phyloP scores from a whole-genome alignment of 2,329 filamentous ascomycete genomes.

The Paramyrothecium sp. region DNA sequence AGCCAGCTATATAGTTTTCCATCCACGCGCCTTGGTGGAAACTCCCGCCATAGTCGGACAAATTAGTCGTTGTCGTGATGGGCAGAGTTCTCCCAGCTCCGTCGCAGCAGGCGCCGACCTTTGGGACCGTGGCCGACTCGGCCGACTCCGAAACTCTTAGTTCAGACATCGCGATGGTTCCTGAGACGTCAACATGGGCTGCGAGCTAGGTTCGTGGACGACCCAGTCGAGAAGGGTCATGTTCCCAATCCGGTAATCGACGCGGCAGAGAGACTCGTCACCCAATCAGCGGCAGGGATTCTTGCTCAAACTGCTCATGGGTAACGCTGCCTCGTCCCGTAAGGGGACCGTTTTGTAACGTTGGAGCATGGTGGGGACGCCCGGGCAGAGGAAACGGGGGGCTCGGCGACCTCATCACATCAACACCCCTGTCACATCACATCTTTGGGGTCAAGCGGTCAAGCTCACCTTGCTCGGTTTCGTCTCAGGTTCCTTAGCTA shows the following conservation, averaged over 20 bases:
- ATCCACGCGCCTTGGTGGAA: too few species aligned
- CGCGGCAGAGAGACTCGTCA: too few species aligned
- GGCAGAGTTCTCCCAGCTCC: not conserved
- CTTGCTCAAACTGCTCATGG: not conserved
- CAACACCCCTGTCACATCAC: not conserved
- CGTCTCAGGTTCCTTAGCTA: not conserved
- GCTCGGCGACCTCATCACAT: too few species aligned
- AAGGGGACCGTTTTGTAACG: not conserved
- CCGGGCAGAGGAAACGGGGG: not conserved
- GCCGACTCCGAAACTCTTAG: not conserved
- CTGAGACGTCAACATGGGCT: not conserved
- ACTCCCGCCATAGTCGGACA: too few species aligned
- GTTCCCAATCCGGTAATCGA: too few species aligned
- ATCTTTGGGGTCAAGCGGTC: not conserved
- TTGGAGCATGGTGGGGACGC: not conserved
- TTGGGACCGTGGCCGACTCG: not conserved
- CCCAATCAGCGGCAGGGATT: not conserved
- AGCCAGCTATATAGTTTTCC: not conserved
- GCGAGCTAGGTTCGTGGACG: too few species aligned
- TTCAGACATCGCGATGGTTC: not conserved
- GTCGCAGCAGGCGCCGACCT: not conserved
- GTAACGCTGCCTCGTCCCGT: not conserved
- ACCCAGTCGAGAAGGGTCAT: too few species aligned
- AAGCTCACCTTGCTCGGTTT: not conserved
- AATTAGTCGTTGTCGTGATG: too few species aligned